These are phyloP conservation scores for Botrytis fabae DNA, from an alignment of 2,329 filamentous ascomycete genomes.

Conservation along the genomic window DNA sequence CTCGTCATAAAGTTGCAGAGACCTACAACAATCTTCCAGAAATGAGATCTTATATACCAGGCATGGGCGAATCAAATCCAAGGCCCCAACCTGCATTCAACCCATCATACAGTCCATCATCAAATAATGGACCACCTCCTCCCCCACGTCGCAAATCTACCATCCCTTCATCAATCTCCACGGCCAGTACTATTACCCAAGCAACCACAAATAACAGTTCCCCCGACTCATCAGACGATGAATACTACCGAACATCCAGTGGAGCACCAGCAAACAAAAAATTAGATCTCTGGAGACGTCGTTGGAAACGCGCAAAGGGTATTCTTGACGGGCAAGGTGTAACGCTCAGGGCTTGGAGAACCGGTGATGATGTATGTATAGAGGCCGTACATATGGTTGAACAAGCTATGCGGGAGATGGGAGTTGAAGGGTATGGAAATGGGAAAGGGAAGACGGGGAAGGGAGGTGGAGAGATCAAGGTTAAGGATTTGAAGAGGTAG, in stretches of 20 bases:
- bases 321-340: constrained; percentile 65
- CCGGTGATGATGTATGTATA: constrained; percentile 66
- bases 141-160: constrained; percentile 32
- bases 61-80: constrained; percentile 22
- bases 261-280: constrained; percentile 58
- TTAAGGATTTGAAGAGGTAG: constrained; percentile 39
- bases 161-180: constrained; percentile 8
- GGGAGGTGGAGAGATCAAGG: constrained; percentile 40
- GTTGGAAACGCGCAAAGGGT: constrained; percentile 65
- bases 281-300: constrained; percentile 68
- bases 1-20: constrained; percentile 36
- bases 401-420: constrained; percentile 51
- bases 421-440: constrained; percentile 39
- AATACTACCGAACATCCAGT: constrained; percentile 29
- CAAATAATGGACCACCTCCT: constrained; percentile 29
- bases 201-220: constrained; percentile 24
- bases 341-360: constrained; percentile 69
- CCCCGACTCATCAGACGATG: constrained; percentile 37
- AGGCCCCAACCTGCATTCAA: background rate
- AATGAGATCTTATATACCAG: constrained; percentile 38
- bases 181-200: constrained; percentile 28
- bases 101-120: constrained; percentile 21
- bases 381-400: constrained; percentile 67
- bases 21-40: constrained; percentile 41
- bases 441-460: constrained; percentile 37